phyloP scores from a whole-genome alignment of 352 stramenopile genomes.

The Globisporangium spiculum region DNA sequence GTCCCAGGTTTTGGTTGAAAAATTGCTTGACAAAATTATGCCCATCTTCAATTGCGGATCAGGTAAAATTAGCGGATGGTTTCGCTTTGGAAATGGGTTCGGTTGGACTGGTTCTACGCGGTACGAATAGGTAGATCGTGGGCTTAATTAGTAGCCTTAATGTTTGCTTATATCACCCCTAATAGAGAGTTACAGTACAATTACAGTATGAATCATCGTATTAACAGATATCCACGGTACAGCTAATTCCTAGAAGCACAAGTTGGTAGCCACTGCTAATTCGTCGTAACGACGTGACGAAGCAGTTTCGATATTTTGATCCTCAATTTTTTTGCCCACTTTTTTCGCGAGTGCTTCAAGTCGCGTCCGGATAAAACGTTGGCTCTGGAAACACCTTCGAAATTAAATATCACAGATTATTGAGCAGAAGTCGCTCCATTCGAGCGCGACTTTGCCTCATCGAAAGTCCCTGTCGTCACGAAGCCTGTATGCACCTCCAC shows the following conservation, averaged over 20 bases:
- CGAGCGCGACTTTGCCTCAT: neutral
- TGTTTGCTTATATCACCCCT: neutral
- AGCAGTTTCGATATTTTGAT: conserved; percentile 2
- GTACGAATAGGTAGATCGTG: neutral
- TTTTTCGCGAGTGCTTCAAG: neutral
- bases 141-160: neutral
- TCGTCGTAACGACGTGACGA: neutral
- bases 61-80: neutral
- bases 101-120: neutral
- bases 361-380: neutral
- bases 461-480: neutral
- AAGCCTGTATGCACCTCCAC: neutral
- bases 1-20: neutral
- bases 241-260: neutral
- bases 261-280: conserved; percentile 8
- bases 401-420: neutral
- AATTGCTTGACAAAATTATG: neutral
- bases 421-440: neutral
- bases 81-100: neutral
- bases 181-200: neutral
- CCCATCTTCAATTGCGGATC: neutral
- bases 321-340: conserved; percentile 1
- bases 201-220: neutral
- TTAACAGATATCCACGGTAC: neutral
- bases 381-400: neutral